Conservation (phyloP, 345 rosid genomes). For the Eucalyptus cloeziana region DNA sequence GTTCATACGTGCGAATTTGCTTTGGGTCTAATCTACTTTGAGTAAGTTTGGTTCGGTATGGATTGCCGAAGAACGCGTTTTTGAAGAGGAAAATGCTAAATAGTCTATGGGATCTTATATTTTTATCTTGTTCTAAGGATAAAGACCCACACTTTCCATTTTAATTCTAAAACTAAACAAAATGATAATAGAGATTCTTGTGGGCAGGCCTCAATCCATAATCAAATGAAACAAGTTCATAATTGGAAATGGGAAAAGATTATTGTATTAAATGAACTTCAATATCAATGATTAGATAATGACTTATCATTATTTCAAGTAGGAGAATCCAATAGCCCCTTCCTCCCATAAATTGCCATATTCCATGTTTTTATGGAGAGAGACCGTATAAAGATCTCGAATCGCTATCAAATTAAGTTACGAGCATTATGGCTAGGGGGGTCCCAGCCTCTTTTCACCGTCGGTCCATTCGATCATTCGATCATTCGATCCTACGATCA, state of each 20-base stretch:
- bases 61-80: fast-evolving
- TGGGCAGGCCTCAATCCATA: neutral
- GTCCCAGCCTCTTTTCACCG: neutral
- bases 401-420: neutral
- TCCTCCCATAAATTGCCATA: neutral
- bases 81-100: neutral
- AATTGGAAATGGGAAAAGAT: neutral
- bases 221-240: neutral
- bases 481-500: neutral
- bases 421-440: neutral
- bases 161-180: too few species aligned
- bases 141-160: neutral
- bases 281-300: neutral
- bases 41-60: neutral
- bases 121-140: neutral
- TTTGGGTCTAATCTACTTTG: neutral
- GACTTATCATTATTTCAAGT: neutral
- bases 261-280: neutral
- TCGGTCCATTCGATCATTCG: neutral
- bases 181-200: too few species aligned
- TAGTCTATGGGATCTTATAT: neutral
- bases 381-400: fast-evolving
- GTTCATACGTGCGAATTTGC: neutral
- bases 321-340: neutral
- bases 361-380: neutral